A percentile compares a stretch with the other conserved stretches of the same genome.
These are phyloP conservation scores for Sporodiniella umbellata DNA, from an alignment of 371 early-diverging fungal genomes.

Conservation along the genomic window DNA sequence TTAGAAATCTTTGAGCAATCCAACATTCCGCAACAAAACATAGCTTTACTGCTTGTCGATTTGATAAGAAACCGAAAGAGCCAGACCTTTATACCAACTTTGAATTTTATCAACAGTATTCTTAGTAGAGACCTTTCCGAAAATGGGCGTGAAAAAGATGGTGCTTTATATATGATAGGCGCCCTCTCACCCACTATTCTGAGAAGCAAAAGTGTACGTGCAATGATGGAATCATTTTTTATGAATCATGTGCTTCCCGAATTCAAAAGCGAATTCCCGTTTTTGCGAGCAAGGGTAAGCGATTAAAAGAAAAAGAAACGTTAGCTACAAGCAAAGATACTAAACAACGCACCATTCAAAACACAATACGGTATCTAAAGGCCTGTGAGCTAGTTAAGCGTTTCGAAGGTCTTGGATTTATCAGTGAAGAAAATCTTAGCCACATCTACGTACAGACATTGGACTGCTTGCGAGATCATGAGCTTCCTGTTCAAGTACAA, in stretches of 20 bases:
- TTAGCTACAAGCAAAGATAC: too few relatives aligned
- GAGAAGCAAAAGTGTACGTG: neutral
- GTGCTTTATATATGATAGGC: constrained; percentile 83
- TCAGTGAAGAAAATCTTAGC: constrained; percentile 44
- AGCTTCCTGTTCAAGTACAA: constrained; percentile 82
- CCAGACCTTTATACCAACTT: constrained; percentile 74
- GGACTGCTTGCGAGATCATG: constrained; percentile 67
- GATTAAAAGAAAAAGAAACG: neutral
- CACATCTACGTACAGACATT: constrained; percentile 63
- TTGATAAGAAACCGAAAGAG: constrained; percentile 76
- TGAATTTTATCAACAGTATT: constrained; percentile 71
- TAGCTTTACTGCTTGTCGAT: constrained; percentile 68
- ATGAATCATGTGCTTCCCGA: constrained; percentile 86
- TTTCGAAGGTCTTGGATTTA: constrained; percentile 39
- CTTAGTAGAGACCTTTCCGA: constrained; percentile 39
- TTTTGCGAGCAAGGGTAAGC: constrained; percentile 67
- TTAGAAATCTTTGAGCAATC: constrained; percentile 82
- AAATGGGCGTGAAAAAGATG: constrained; percentile 73
- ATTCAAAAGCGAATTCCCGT: constrained; percentile 76
- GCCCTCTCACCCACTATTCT: constrained; percentile 40
- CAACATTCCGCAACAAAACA: constrained; percentile 68
- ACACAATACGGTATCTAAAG: too few relatives aligned
- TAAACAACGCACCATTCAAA: too few relatives aligned
- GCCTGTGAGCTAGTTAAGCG: constrained; percentile 40
- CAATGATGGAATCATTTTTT: constrained; percentile 79